Base-by-base conservation (phyloP, 495 filamentous ascomycete genomes). In the Sordaria brevicollis region DNA sequence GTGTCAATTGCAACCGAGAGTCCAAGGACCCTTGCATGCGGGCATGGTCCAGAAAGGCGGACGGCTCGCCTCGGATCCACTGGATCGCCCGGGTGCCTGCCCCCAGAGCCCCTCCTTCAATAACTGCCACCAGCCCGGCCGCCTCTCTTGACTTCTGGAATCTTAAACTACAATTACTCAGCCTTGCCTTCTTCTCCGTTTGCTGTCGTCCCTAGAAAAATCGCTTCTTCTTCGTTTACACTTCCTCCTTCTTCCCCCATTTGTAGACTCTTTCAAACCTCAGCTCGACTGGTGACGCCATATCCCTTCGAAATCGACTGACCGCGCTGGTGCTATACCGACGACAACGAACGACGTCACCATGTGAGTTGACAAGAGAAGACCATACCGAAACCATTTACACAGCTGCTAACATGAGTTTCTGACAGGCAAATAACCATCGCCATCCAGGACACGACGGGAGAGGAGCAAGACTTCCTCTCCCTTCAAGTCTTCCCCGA, bases 401-500 rank as follows among this genome's bases (percentile, higher is more conserved):
- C 21, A 57, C 10, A 57, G 49, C 11, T 13, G 11, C 21, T 57
- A 57, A 57, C 11, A 5, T 13, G 11, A 6, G 11, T 57, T 11
- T 29, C 21, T 29, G 2, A 57, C 66, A 93, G 90, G 90, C 92
- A 87, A 77, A 90, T 97, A 83, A 97, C 93, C 68, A 89, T 99
- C 74, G 91, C 86, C 74, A 92, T 96, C 74, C 91, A 91, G 85
- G 83, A 90, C 83, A 83, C 87, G 83, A 76, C 83, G 70, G 81
- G 81, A 72, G 79, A 81, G 68, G 92, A 95, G 74, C 86, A 89
- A 74, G 92, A 94, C 76, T 87, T 96, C 73, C 84, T 97, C 73
- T 89, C 90, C 68, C 87, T 97, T 67, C 94, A 97, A 70, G 89
- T 97, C 70, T 89, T 88, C 70, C 84, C 88, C 43, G 91, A 91